A percentile compares a stretch with the other conserved stretches of the same genome.
phyloP scores from a whole-genome alignment of 305 asterid genomes.

The Fraxinus platypoda region DNA sequence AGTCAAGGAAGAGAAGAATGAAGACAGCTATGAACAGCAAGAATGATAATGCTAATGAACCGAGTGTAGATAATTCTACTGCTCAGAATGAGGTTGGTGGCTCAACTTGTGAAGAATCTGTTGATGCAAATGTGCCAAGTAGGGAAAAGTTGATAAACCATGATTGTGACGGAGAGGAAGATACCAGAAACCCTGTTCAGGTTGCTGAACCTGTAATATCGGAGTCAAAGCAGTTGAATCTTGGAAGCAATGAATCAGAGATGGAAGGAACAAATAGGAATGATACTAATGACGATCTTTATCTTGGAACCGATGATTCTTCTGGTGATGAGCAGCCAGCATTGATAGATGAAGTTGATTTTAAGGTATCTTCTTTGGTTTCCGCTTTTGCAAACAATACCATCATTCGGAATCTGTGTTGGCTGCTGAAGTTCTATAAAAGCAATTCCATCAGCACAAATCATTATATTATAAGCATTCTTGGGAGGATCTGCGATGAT shows the following conservation, averaged over 20 bases:
- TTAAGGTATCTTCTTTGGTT: slow-evolving; percentile 69
- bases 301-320: slow-evolving; percentile 56
- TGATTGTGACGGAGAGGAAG: slow-evolving; percentile 33
- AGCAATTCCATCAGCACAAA: slow-evolving; percentile 75
- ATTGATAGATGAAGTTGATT: slow-evolving; percentile 71
- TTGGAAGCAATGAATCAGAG: slow-evolving; percentile 40
- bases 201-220: slow-evolving; percentile 36
- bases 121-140: slow-evolving; percentile 36
- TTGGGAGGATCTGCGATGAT: slow-evolving; percentile 79
- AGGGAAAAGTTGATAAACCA: slow-evolving; percentile 34
- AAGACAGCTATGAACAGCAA: slow-evolving; percentile 38
- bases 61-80: slow-evolving; percentile 34
- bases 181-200: slow-evolving; percentile 32
- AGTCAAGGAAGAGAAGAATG: slow-evolving; percentile 61
- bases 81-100: slow-evolving; percentile 41
- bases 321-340: slow-evolving; percentile 74
- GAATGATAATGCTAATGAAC: slow-evolving; percentile 44
- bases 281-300: slow-evolving; percentile 35
- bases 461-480: slow-evolving; percentile 65
- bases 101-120: slow-evolving; percentile 41
- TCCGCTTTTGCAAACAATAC: slow-evolving; percentile 71
- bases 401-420: slow-evolving; percentile 72
- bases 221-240: slow-evolving; percentile 23
- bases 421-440: slow-evolving; percentile 86
- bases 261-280: slow-evolving; percentile 34